Base-by-base conservation (phyloP, 768 basidiomycete species). In the Leccinum uliginosum region DNA sequence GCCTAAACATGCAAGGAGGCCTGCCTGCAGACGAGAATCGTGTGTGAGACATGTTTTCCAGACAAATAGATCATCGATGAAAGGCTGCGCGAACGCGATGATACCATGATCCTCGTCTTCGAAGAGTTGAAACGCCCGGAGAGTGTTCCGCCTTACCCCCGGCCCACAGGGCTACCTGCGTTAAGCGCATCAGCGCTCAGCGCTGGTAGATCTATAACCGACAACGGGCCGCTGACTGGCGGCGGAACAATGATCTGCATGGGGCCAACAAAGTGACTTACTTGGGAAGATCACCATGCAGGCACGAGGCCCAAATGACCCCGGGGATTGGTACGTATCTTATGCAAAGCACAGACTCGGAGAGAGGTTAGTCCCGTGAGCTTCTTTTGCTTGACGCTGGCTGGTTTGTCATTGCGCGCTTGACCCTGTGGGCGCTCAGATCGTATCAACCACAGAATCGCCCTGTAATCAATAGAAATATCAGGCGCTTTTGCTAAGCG, bases 121-220 rank as follows among this genome's bases (percentile, higher is more conserved):
- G 14, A 5, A 17, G 17, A 30, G n/a, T 3, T 12, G 23, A n/a
- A 15, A 43, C 21, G 4, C 44, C 34, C 14, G 30, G 14, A 43
- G 46, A 26, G 19, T 34, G 12, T 8, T 15, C 34, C 50, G 24
- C 26, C 26, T 8, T 44, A 17, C 24, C 24, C 4, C 50, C 21
- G 24, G 14, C 14, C 38, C 29, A 17, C 35, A 17, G 34, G n/a
- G 30, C 49, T 19, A 29, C 27, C 5, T 47, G 19, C 23, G 17
- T 51, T 49, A 53, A 23, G 44, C 56, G 38, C 34, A 52, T 53
- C 34, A 50, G n/a, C n/a, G 6, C 34, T 53, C 46, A 55, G n/a
- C n/a, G 5, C 34, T 46, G 43, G 9, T 23, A 11, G 3, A 54
- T 26, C 6, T 23, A 29, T 30, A 15, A 27, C 2, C 6, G 24